Percentiles rank a stretch among this genome's conserved stretches.
Evolutionary conservation across 441 rosid species (phyloP).

Genomic region (Eugenia klotzschiana): DNA sequence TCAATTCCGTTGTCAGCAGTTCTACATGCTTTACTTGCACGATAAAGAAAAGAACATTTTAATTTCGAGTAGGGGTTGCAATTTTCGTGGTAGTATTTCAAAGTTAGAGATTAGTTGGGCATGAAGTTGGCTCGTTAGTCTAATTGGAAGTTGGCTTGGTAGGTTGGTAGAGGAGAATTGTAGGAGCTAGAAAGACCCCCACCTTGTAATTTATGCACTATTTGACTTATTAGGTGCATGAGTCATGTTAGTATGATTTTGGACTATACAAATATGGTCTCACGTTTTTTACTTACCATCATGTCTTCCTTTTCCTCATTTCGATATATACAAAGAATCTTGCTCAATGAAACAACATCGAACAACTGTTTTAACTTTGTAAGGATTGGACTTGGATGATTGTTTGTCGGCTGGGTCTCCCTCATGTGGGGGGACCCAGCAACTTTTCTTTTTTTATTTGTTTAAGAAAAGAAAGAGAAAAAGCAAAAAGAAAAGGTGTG

Average conservation of each 20-base stretch:
- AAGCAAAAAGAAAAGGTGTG: too few species aligned
- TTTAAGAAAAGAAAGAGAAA: too few species aligned
- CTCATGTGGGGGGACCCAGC: too few species aligned
- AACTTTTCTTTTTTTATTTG: too few species aligned
- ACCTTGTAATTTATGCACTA: background rate
- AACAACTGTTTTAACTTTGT: background rate
- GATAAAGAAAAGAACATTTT: background rate
- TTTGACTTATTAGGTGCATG: background rate
- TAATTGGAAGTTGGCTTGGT: background rate
- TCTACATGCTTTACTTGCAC: background rate
- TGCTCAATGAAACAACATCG: background rate
- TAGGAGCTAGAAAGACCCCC: background rate
- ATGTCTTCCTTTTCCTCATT: background rate
- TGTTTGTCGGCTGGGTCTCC: too few species aligned
- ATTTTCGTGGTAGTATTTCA: background rate
- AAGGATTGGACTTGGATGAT: background rate
- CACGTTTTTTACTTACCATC: background rate
- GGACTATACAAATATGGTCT: background rate
- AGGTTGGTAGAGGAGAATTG: background rate
- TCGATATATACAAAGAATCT: background rate
- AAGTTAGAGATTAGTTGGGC: background rate
- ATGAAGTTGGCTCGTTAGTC: background rate
- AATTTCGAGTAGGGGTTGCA: background rate
- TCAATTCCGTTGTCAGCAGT: too few species aligned
- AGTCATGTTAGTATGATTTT: background rate